Evolutionary conservation across 1,284 basidiomycete species (phyloP), one percentile per base, ranked within the genome.

Genomic region (Boletellus dicymbophilus): DNA sequence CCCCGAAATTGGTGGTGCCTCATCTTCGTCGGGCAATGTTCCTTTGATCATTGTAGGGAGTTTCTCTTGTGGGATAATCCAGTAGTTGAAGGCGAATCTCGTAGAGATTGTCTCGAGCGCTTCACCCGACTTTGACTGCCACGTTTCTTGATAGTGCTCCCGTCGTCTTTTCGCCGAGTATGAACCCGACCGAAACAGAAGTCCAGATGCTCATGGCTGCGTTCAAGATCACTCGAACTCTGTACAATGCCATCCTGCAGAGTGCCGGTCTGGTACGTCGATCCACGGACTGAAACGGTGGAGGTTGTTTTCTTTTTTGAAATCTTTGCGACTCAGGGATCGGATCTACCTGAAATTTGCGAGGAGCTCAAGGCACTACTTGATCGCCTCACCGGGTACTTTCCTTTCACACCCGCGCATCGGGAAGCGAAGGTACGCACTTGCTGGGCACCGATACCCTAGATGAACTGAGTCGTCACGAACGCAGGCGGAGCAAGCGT

Each of bases 141-240:
- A 87, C 88, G 1, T 92, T 93, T 66, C 78, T 97, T 21, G 94
- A 97, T 66, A 82, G 82, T 53, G 91, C 92, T 2, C 90, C 95
- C 2, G 65, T 80, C 10, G 89, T 89, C 3, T 94, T 95, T 68
- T 79, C 84, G 9, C 86, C 85, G 0, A 77, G 77, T 52, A 69
- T 70, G 21, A 73, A 65, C 25, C 77, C 80, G 3, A 68, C 80
- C 10, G 84, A 85, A 50, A 76, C 75, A 1, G 84, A 93, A 50
- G 65, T 88, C 12, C 78, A 82, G 42, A 77, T 90, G 40, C 77
- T 95, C 18, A 56, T 78, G 9, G 78, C 81, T 1, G 78, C 88
- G 7, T 75, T 78, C 27, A 76, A 81, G 45, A 82, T 95, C 49
- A 77, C 80, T 20, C 76, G 78, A 12, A 77, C 75, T 31, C 71